Evolutionary conservation across 176 grass and related monocot genomes (phyloP).

Genomic region (Phyllostachys edulis): DNA sequence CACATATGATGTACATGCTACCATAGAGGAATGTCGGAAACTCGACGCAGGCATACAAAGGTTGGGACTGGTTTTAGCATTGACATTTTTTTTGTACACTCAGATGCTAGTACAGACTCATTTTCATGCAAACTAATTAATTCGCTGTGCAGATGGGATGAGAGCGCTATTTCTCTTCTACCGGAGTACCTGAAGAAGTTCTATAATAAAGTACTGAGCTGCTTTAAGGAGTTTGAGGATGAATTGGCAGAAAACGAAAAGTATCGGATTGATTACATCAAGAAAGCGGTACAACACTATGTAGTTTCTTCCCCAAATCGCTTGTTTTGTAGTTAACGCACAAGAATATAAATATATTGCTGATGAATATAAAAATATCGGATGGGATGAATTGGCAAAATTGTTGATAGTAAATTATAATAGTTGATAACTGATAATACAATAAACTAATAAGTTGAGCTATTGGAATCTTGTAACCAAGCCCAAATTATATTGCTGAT

Average conservation of each 20-base stretch:
- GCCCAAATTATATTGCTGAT: too few species aligned
- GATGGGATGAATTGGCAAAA: too few species aligned
- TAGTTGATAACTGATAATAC: too few species aligned
- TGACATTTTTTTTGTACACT: not conserved
- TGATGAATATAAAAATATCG: too few species aligned
- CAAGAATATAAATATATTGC: too few species aligned
- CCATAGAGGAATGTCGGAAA: conserved; percentile 8
- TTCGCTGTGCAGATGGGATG: conserved; percentile 19
- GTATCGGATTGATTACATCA: not conserved
- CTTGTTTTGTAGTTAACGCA: not conserved
- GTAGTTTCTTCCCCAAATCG: not conserved
- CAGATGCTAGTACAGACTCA: too few species aligned
- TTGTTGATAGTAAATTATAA: too few species aligned
- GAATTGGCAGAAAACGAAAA: not conserved
- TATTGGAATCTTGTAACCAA: too few species aligned
- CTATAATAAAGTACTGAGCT: not conserved
- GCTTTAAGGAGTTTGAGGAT: conserved; percentile 9
- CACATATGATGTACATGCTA: conserved; percentile 31
- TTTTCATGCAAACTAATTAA: too few species aligned
- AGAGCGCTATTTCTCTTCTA: not conserved
- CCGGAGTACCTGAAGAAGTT: conserved; percentile 21
- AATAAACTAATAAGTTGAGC: too few species aligned
- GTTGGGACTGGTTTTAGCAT: not conserved
- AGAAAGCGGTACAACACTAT: not conserved
- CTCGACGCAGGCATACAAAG: conserved; percentile 27